phyloP scores from a whole-genome alignment of 2,329 filamentous ascomycete species.

The Helotiales sp. region DNA sequence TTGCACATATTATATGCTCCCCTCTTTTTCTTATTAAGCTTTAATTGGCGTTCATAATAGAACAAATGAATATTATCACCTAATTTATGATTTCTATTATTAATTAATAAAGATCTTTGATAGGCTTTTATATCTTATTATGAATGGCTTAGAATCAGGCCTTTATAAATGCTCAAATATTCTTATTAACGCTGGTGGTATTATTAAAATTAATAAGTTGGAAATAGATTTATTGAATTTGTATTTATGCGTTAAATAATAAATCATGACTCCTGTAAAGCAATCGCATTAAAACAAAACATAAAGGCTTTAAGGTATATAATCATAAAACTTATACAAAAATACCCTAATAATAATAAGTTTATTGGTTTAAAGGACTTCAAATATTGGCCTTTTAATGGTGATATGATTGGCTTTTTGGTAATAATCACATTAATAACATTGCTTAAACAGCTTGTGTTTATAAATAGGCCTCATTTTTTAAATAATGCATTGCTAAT shows the following conservation, averaged over 20 bases:
- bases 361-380: slow-evolving; percentile 14
- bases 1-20: slow-evolving; percentile 10
- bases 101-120: slow-evolving; percentile 3
- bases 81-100: neutral
- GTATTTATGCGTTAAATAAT: neutral
- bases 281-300: neutral
- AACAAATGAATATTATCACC: neutral
- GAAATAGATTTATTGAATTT: neutral
- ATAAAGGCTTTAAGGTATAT: slow-evolving; percentile 13
- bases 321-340: slow-evolving; percentile 17
- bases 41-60: neutral
- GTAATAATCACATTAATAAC: slow-evolving; percentile 13
- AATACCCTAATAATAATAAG: slow-evolving; percentile 11
- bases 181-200: too few species aligned
- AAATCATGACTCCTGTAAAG: neutral
- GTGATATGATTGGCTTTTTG: slow-evolving; percentile 11
- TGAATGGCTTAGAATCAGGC: slow-evolving; percentile 7
- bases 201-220: slow-evolving; percentile 8
- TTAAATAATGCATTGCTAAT: slow-evolving; percentile 1
- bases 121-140: neutral
- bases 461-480: neutral
- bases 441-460: slow-evolving; percentile 11
- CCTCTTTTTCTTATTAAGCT: neutral
- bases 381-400: slow-evolving; percentile 8
- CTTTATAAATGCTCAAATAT: slow-evolving; percentile 8